Base-by-base conservation (phyloP, 1,139 yeast genomes). In the Wickerhamomyces sp. region DNA sequence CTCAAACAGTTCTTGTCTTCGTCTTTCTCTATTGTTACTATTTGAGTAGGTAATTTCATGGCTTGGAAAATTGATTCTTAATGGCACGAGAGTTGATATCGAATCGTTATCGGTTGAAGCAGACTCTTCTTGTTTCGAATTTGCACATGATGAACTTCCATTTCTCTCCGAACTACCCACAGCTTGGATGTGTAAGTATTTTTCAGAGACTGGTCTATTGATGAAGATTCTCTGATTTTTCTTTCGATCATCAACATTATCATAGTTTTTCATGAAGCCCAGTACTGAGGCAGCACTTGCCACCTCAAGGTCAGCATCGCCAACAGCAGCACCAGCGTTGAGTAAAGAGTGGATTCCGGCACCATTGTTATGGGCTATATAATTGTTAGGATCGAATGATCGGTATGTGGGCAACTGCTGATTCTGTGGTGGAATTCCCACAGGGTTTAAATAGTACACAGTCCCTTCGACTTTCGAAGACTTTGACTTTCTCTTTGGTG, bases 21-120 rank as follows among this genome's bases (percentile, higher is more conserved):
- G 45, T 34, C 49, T 52, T 22, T 51, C 58, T 26, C 55, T 44
- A 32, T 51, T 52, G 35, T 54, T 54, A 7, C 58, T 56, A 38
- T 54, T 54, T 5, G 58, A 51, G 35, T 50, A 54, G 12, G 52
- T 49, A 3, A 54, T 38, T 32, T 52, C 55, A 5, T 43, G 31
- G n/a, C 27, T 21, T 7, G 42, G 17, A 25, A 33, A 44, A 7
- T 39, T 31, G 13, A 36, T 33, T 3, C 33, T 35, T 7, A 20
- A 38, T 17, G 28, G 36, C 8, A 15, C 14, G 9, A 19, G 19
- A 3, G 31, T 25, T 21, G 34, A 20, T 15, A 14, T 17, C 12
- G 40, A 19, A 22, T 6, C 6, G 9, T 7, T 14, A 12, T 30
- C 17, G 9, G 27, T n/a, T 4, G 12, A 13, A 14, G 18, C 12